Conservation (phyloP, 257 asterid species). For the Fraxinus anomala region DNA sequence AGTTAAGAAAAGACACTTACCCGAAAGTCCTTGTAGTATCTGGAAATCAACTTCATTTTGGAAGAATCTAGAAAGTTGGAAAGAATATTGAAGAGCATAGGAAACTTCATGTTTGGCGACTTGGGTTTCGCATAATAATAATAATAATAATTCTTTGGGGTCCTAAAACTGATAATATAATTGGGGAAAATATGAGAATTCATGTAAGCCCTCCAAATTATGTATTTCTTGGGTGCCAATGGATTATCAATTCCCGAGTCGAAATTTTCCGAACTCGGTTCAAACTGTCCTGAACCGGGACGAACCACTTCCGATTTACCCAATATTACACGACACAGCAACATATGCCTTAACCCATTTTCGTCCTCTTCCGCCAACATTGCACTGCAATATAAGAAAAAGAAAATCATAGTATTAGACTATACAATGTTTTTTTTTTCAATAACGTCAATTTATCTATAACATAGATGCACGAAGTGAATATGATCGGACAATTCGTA, state of each 20-base stretch:
- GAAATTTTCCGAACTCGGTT: slow-evolving; percentile 42
- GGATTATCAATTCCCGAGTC: slow-evolving; percentile 54
- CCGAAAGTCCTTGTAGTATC: slow-evolving; percentile 32
- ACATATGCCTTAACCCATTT: slow-evolving; percentile 46
- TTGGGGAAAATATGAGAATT: slow-evolving; percentile 52
- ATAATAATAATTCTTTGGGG: slow-evolving; percentile 5
- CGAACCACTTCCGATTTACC: slow-evolving; percentile 44
- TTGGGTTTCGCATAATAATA: slow-evolving; percentile 8
- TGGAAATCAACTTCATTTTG: slow-evolving; percentile 31
- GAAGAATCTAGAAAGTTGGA: slow-evolving; percentile 43
- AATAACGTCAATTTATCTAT: too few relatives aligned
- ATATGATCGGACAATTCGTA: too few relatives aligned
- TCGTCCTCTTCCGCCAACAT: slow-evolving; percentile 45
- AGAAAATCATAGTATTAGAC: background rate
- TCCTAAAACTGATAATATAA: slow-evolving; percentile 39
- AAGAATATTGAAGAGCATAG: slow-evolving; percentile 33
- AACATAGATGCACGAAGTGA: too few relatives aligned
- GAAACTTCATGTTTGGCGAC: slow-evolving; percentile 28
- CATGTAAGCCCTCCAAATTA: slow-evolving; percentile 46
- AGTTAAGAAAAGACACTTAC: slow-evolving; percentile 23
- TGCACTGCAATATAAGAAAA: slow-evolving; percentile 31
- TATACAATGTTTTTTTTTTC: too few relatives aligned
- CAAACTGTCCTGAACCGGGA: slow-evolving; percentile 41
- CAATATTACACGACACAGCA: slow-evolving; percentile 54
- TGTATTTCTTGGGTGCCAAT: slow-evolving; percentile 40